Percentiles rank a stretch among this genome's conserved stretches.
phyloP scores from a whole-genome alignment of 371 early-diverging fungal genomes.

The Batkoa obscura region DNA sequence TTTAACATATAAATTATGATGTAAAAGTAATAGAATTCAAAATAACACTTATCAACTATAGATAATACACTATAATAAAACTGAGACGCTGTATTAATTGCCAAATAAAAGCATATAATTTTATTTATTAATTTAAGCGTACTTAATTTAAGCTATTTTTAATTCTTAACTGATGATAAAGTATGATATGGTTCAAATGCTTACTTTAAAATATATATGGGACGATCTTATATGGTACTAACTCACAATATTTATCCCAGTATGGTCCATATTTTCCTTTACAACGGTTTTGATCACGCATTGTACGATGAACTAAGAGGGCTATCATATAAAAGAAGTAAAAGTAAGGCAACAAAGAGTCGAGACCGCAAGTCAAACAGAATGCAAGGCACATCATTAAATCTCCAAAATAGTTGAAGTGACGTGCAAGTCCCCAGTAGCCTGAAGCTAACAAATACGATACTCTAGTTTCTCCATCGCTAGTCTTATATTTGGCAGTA shows the following conservation, averaged over 20 bases:
- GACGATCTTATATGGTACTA: slow-evolving; percentile 6
- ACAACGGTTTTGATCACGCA: slow-evolving; percentile 42
- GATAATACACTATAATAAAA: too few species aligned
- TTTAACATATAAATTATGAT: too few species aligned
- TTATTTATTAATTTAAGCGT: too few species aligned
- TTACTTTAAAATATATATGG: slow-evolving; percentile 5
- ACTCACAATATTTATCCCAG: slow-evolving; percentile 39
- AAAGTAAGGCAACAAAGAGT: slow-evolving; percentile 42
- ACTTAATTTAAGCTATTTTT: too few species aligned
- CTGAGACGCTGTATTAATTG: too few species aligned
- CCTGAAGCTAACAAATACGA: slow-evolving; percentile 46
- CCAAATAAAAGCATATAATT: too few species aligned
- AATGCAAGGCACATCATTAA: slow-evolving; percentile 38
- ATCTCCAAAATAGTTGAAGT: slow-evolving; percentile 69
- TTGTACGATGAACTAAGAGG: slow-evolving; percentile 36
- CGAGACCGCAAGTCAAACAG: slow-evolving; percentile 41
- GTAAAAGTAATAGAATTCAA: too few species aligned
- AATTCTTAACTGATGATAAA: too few species aligned
- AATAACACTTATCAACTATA: too few species aligned
- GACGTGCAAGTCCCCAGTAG: slow-evolving; percentile 56
- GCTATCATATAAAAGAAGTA: slow-evolving; percentile 54
- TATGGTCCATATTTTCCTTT: slow-evolving; percentile 51
- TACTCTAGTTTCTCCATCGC: slow-evolving; percentile 44
- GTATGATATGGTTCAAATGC: too few species aligned
- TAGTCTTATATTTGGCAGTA: slow-evolving; percentile 41